phyloP scores from a whole-genome alignment of 495 filamentous ascomycete genomes.

The Talaromyces stipitatus region DNA sequence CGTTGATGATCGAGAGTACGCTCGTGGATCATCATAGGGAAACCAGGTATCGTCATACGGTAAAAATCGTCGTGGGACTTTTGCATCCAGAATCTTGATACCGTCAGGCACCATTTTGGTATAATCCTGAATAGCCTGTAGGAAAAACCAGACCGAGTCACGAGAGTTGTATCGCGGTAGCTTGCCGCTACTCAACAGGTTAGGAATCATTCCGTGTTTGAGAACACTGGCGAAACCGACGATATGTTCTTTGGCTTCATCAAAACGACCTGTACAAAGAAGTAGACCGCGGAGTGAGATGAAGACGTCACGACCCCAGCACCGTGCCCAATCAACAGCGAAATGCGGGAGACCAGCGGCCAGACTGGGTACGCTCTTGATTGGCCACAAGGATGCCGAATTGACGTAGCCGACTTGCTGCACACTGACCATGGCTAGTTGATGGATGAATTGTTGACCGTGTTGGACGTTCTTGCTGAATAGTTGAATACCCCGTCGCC shows the following conservation, averaged over 20 bases:
- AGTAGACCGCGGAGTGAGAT: slow-evolving; percentile 88
- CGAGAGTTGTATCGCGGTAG: slow-evolving; percentile 94
- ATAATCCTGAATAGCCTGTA: slow-evolving; percentile 94
- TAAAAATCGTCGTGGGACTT: slow-evolving; percentile 78
- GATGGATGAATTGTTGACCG: slow-evolving; percentile 79
- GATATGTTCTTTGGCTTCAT: slow-evolving; percentile 88
- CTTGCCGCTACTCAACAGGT: slow-evolving; percentile 78
- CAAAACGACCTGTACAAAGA: slow-evolving; percentile 79
- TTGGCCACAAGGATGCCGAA: slow-evolving; percentile 83
- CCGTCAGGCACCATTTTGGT: slow-evolving; percentile 76
- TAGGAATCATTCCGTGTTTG: slow-evolving; percentile 98
- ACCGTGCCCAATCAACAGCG: slow-evolving; percentile 85
- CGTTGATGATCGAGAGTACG: slow-evolving; percentile 74
- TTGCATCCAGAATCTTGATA: slow-evolving; percentile 61
- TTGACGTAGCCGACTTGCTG: slow-evolving; percentile 85
- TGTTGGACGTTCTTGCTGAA: slow-evolving; percentile 68
- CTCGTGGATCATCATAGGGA: slow-evolving; percentile 64
- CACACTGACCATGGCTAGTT: slow-evolving; percentile 78
- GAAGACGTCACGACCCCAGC: slow-evolving; percentile 96
- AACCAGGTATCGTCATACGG: slow-evolving; percentile 97
- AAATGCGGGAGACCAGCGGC: slow-evolving; percentile 96
- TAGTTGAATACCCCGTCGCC: slow-evolving; percentile 67
- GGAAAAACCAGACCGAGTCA: slow-evolving; percentile 95
- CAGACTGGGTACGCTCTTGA: slow-evolving; percentile 73
- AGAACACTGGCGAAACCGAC: slow-evolving; percentile 91